Conservation (phyloP, 495 filamentous ascomycete species). For the Terfezia boudieri region DNA sequence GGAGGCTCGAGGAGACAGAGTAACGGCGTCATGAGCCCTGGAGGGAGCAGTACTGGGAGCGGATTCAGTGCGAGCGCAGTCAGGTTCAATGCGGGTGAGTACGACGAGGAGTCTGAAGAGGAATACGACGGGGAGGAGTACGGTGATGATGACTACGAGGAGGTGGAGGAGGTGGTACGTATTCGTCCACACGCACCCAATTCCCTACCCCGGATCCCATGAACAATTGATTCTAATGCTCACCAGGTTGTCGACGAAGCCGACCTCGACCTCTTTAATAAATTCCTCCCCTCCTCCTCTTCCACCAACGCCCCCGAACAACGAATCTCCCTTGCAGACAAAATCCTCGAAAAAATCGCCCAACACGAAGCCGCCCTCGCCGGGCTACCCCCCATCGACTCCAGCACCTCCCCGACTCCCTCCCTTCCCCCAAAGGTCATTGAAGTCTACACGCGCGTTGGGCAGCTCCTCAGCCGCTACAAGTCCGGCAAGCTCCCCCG, state of each 20-base stretch:
- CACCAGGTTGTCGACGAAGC: constrained; percentile 63
- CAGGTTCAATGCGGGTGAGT: constrained; percentile 28
- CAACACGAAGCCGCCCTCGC: constrained; percentile 56
- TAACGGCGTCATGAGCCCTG: constrained; percentile 36
- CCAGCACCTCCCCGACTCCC: constrained; percentile 48
- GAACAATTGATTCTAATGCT: not conserved
- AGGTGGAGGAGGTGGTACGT: constrained; percentile 41
- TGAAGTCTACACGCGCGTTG: constrained; percentile 79
- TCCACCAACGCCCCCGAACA: constrained; percentile 25
- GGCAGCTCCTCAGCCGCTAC: constrained; percentile 71
- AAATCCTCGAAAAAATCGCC: constrained; percentile 86
- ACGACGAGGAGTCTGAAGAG: constrained; percentile 35
- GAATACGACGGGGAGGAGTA: constrained; percentile 32
- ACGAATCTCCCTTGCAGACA: constrained; percentile 64
- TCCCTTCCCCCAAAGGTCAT: constrained; percentile 76
- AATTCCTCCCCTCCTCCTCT: constrained; percentile 40
- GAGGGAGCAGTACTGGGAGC: constrained; percentile 28
- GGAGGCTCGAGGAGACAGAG: constrained; percentile 33
- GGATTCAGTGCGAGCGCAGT: not conserved
- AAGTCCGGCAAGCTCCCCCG: constrained; percentile 89
- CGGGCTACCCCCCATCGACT: constrained; percentile 25
- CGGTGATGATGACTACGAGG: constrained; percentile 30
- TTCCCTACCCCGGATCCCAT: not conserved
- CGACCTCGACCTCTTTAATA: constrained; percentile 75
- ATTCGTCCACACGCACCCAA: constrained; percentile 1